Evolutionary conservation across 805 yeast species (phyloP).

Genomic region (Teunomyces barrocoloradensis): DNA sequence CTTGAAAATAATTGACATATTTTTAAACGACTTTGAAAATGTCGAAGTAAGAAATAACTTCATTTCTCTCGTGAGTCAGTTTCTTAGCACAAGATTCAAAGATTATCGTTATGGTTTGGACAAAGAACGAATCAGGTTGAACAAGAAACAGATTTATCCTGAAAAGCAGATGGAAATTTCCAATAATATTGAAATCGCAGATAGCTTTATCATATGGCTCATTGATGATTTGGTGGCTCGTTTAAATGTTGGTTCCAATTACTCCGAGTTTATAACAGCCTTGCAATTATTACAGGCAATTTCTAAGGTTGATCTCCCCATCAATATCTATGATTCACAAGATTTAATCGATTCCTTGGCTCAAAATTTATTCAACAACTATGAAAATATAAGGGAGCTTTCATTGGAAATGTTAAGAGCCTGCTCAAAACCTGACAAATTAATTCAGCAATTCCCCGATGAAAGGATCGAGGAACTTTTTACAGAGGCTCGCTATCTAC

Average conservation of each 20-base stretch:
- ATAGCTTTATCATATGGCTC: slow-evolving; percentile 41
- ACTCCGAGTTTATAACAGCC: slow-evolving; percentile 29
- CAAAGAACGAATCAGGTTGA: slow-evolving; percentile 46
- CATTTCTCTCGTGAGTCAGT: slow-evolving; percentile 57
- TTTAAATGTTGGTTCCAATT: slow-evolving; percentile 49
- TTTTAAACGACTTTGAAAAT: slow-evolving; percentile 58
- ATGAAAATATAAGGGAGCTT: slow-evolving; percentile 67
- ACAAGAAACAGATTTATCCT: slow-evolving; percentile 20
- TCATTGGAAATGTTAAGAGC: slow-evolving; percentile 46
- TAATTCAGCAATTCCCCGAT: neutral
- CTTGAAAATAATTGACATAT: slow-evolving; percentile 39
- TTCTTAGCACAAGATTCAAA: slow-evolving; percentile 56
- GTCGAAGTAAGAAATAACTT: slow-evolving; percentile 69
- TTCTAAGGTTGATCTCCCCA: slow-evolving; percentile 25
- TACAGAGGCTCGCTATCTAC: slow-evolving; percentile 11
- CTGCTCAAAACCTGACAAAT: slow-evolving; percentile 17
- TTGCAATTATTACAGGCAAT: slow-evolving; percentile 14
- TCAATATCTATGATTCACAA: neutral
- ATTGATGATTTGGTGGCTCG: slow-evolving; percentile 58
- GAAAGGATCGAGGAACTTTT: neutral
- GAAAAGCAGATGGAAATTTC: slow-evolving; percentile 11
- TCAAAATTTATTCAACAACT: slow-evolving; percentile 65
- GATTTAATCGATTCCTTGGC: slow-evolving; percentile 47
- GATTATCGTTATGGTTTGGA: slow-evolving; percentile 62
- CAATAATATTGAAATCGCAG: neutral